These are phyloP conservation scores for Botryotinia globosa DNA, from an alignment of 2,329 filamentous ascomycete species.

Conservation along the genomic window DNA sequence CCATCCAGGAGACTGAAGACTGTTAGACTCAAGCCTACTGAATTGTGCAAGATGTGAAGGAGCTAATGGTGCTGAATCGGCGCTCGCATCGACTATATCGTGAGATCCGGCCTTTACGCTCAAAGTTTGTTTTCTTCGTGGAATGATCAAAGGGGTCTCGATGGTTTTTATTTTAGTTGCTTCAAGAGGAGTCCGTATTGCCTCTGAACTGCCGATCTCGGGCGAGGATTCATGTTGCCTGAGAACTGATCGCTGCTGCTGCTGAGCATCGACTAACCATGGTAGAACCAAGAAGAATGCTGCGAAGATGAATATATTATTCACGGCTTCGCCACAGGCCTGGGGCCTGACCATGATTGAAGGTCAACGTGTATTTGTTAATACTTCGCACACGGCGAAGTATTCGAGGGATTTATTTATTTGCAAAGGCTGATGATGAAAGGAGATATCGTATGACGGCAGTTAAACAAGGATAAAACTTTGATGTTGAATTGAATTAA, in stretches of 20 bases:
- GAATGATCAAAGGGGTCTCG: conserved; percentile 35
- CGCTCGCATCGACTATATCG: conserved; percentile 74
- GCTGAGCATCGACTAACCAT: conserved; percentile 61
- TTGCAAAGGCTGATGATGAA: conserved; percentile 7
- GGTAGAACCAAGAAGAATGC: conserved; percentile 58
- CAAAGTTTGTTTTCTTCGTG: conserved; percentile 36
- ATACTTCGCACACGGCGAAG: conserved; percentile 31
- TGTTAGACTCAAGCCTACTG: conserved; percentile 74
- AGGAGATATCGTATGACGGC: conserved; percentile 14
- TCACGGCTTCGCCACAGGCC: conserved; percentile 55
- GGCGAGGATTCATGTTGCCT: conserved; percentile 36
- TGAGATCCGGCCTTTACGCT: conserved; percentile 34
- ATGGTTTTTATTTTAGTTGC: conserved; percentile 36
- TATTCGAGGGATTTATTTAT: conserved; percentile 24
- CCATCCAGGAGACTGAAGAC: conserved; percentile 57
- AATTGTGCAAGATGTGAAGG: conserved; percentile 92
- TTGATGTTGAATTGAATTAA: not conserved
- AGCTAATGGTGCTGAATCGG: conserved; percentile 89
- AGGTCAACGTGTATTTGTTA: conserved; percentile 34
- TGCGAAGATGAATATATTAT: conserved; percentile 50
- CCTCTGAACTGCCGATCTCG: conserved; percentile 34
- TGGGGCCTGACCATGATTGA: conserved; percentile 43
- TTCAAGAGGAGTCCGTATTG: conserved; percentile 30
- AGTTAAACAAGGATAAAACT: conserved; percentile 2
- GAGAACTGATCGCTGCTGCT: conserved; percentile 50